Percentiles rank a stretch among this genome's conserved stretches.
phyloP scores from a whole-genome alignment of 2,329 filamentous ascomycete species.

The Fusarium graminum region DNA sequence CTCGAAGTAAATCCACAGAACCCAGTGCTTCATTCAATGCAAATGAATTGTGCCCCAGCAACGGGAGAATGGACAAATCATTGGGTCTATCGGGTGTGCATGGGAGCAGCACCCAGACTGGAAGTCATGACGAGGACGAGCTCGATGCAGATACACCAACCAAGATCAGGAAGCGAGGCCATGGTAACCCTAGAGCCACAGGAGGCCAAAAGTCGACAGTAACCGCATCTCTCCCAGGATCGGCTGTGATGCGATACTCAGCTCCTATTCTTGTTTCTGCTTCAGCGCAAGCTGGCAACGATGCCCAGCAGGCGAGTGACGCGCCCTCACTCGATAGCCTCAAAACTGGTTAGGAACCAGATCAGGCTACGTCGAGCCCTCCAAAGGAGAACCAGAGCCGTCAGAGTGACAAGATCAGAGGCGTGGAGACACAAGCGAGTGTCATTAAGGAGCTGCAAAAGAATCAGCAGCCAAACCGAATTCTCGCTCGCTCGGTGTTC shows the following conservation, averaged over 20 bases:
- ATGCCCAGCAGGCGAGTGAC: slow-evolving; percentile 3
- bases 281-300: slow-evolving; percentile 4
- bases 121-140: slow-evolving; percentile 16
- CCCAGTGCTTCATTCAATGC: slow-evolving; percentile 3
- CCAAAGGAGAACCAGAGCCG: slow-evolving; percentile 10
- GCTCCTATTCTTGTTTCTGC: slow-evolving; percentile 32
- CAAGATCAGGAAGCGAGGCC: slow-evolving; percentile 26
- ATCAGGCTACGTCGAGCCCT: slow-evolving; percentile 21
- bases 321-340: slow-evolving; percentile 21
- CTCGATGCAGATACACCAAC: slow-evolving; percentile 39
- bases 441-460: slow-evolving; percentile 18
- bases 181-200: slow-evolving; percentile 30
- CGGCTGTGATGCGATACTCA: slow-evolving; percentile 37
- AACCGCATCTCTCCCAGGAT: slow-evolving; percentile 45
- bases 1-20: slow-evolving; percentile 26
- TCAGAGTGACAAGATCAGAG: slow-evolving; percentile 12
- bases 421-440: slow-evolving; percentile 5
- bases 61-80: background rate
- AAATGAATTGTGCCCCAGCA: background rate
- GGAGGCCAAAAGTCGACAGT: slow-evolving; percentile 19
- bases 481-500: slow-evolving; percentile 1
- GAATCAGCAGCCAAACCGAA: slow-evolving; percentile 7
- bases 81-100: background rate
- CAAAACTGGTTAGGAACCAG: slow-evolving; percentile 45
- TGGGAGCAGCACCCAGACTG: slow-evolving; percentile 5